phyloP scores from a whole-genome alignment of 2,329 filamentous ascomycete species.

The Xylariomycetidae sp. region DNA sequence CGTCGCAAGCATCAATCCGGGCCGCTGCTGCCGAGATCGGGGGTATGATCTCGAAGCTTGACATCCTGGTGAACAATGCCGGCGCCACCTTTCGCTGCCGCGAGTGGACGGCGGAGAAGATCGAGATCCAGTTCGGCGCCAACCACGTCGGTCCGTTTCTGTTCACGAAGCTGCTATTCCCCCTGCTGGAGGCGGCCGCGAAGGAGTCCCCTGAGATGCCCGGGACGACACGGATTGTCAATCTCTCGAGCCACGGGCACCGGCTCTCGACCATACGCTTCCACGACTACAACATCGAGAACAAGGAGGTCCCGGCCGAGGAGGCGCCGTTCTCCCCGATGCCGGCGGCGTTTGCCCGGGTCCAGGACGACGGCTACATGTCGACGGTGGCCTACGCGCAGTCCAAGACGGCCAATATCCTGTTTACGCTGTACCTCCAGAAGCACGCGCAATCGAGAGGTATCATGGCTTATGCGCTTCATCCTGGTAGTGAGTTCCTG shows the following conservation, averaged over 20 bases:
- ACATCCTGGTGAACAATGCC: constrained; percentile 41
- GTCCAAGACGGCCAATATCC: constrained; percentile 47
- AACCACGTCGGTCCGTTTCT: constrained; percentile 36
- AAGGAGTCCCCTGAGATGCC: constrained; percentile 23
- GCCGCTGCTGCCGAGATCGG: constrained; percentile 31
- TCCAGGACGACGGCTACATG: constrained; percentile 30
- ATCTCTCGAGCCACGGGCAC: constrained; percentile 38
- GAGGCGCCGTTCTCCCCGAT: constrained; percentile 25
- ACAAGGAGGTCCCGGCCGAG: constrained; percentile 30
- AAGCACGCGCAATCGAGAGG: constrained; percentile 25
- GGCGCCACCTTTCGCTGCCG: constrained; percentile 33
- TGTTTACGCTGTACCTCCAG: constrained; percentile 38
- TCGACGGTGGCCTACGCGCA: constrained; percentile 42
- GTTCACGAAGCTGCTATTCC: constrained; percentile 33
- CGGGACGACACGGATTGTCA: constrained; percentile 32
- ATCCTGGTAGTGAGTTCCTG: constrained; percentile 34
- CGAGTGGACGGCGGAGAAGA: constrained; percentile 35
- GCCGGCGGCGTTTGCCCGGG: constrained; percentile 24
- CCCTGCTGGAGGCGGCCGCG: constrained; percentile 28
- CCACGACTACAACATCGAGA: constrained; percentile 39
- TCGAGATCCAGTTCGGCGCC: constrained; percentile 38
- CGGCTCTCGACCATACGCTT: constrained; percentile 37
- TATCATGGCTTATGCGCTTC: constrained; percentile 34
- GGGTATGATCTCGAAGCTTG: constrained; percentile 27
- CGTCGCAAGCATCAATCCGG: constrained; percentile 32